Evolutionary conservation across 1,139 yeast species (phyloP), one percentile per base, ranked within the genome.

Genomic region (Cylindricascospora bacillispora): DNA sequence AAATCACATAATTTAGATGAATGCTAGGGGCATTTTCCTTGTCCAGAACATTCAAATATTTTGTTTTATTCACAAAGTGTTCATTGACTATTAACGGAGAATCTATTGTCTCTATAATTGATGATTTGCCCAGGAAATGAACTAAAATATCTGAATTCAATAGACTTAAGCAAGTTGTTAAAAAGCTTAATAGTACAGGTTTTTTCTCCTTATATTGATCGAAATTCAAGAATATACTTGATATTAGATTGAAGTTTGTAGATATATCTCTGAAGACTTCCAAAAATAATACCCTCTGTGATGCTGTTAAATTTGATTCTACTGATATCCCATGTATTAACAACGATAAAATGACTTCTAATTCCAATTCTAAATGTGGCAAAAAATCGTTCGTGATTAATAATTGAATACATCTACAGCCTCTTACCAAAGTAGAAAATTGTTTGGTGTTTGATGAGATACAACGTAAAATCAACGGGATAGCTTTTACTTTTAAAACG

Each of bases 331-430:
- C 65, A 44, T 81, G 93, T 17, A 80, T 79, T 22, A 85, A 55
- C 24, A 78, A 62, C 0, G 93, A 74, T 14, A 86, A 54, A 1
- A 86, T 70, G 5, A 83, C 83, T 47, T 83, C 95, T 18, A 82
- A 66, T 52, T 86, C 95, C 23, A 80, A 67, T 30, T 70, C 75
- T 21, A 86, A 56, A 11, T 72, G 65, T 0, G 62, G 54, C 23
- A 83, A 61, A 27, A 42, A 51, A 37, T 77, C 85, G 7, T 73
- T 63, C 13, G 70, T 59, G 10, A 85, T 56, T 26, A 85, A 51
- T 4, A 81, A 58, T 28, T 67, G 65, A 9, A 82, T 62, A 10
- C 85, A 66, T 34, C 97, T 63, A 34, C 83, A 70, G 5, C 81
- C 77, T 38, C 97, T 65, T 1, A 79, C 76, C 24, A 74, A 68